phyloP scores from a whole-genome alignment of 1,284 basidiomycete genomes.

The Ustilago shanxiensis region DNA sequence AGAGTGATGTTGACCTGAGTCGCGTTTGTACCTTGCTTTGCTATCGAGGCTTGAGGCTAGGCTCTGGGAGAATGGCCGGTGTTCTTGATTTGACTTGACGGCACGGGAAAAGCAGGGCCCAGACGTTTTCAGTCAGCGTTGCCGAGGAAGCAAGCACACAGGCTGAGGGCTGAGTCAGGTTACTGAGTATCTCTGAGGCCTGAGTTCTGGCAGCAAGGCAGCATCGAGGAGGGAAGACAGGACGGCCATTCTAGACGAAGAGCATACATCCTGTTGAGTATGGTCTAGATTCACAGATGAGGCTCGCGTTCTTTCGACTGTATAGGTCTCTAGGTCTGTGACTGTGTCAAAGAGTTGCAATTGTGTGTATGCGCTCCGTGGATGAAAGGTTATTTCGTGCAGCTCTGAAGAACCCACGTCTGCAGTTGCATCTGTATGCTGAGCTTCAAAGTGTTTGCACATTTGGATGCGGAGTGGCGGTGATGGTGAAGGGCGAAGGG shows the following conservation, averaged over 20 bases:
- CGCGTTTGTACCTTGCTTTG: neutral
- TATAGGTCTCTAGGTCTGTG: neutral
- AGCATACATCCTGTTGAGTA: neutral
- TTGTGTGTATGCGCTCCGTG: neutral
- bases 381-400: neutral
- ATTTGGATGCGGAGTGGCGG: no score
- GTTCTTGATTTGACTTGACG: neutral
- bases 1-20: neutral
- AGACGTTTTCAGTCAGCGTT: neutral
- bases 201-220: no score
- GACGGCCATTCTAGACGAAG: neutral
- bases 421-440: no score
- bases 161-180: constrained; percentile 8
- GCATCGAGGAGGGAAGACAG: neutral
- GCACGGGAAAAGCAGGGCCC: neutral
- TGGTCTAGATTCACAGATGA: neutral
- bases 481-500: no score
- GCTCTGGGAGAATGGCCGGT: neutral
- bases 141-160: neutral
- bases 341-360: neutral
- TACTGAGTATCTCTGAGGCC: neutral
- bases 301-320: neutral
- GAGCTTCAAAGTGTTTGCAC: no score
- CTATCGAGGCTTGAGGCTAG: neutral
- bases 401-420: neutral